phyloP scores from a whole-genome alignment of 2,329 filamentous ascomycete genomes.

The Sporothrix pallida region DNA sequence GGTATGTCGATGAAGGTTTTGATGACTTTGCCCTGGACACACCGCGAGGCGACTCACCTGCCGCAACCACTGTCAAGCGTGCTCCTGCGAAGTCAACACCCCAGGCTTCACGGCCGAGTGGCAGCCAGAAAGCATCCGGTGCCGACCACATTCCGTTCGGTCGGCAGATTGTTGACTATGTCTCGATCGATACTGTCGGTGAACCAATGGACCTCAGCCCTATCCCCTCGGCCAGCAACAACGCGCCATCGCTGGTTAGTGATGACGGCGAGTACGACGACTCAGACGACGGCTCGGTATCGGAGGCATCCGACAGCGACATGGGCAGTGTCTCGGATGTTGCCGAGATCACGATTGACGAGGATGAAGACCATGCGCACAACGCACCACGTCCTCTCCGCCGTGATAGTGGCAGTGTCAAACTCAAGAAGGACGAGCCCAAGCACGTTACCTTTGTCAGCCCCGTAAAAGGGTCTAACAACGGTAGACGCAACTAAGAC shows the following conservation, averaged over 20 bases:
- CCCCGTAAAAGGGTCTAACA: constrained; percentile 53
- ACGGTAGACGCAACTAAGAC: constrained; percentile 43
- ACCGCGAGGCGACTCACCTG: background rate
- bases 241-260: constrained; percentile 78
- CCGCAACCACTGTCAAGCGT: constrained; percentile 53
- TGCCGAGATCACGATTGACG: constrained; percentile 66
- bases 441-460: constrained; percentile 64
- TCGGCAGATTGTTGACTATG: constrained; percentile 47
- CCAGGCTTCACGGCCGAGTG: constrained; percentile 56
- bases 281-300: constrained; percentile 68
- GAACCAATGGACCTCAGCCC: constrained; percentile 67
- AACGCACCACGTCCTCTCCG: constrained; percentile 50
- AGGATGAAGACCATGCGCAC: constrained; percentile 51
- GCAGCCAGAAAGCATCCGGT: constrained; percentile 60
- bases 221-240: constrained; percentile 72
- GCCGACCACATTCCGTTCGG: constrained; percentile 50
- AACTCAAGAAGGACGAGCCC: constrained; percentile 59
- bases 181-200: background rate
- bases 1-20: constrained; percentile 60
- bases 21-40: constrained; percentile 54
- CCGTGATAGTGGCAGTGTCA: constrained; percentile 52
- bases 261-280: constrained; percentile 81
- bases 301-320: constrained; percentile 63
- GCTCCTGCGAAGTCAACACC: constrained; percentile 62
- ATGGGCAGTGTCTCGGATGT: constrained; percentile 66